Conservation (phyloP, 139 green algal genomes). For the Volvox africanus region DNA sequence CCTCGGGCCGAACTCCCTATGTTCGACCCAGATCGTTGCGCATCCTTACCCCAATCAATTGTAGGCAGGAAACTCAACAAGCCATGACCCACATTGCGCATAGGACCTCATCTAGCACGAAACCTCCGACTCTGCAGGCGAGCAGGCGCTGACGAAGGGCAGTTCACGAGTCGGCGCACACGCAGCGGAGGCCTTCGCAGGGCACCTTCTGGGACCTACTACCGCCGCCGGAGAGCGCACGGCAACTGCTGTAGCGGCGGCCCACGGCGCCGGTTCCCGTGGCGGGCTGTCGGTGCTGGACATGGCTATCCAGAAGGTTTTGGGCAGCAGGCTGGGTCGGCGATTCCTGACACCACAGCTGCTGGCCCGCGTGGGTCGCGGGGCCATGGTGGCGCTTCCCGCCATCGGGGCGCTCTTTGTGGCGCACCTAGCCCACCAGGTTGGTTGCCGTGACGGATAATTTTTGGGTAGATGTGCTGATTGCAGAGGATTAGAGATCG, state of each 20-base stretch:
- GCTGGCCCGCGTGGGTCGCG: slow-evolving; percentile 59
- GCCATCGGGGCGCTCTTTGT: slow-evolving; percentile 69
- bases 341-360: slow-evolving; percentile 53
- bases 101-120: neutral
- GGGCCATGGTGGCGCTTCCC: slow-evolving; percentile 63
- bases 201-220: slow-evolving; percentile 30
- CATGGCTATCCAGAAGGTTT: slow-evolving; percentile 38
- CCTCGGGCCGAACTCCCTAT: no score
- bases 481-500: no score
- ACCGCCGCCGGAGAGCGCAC: slow-evolving; percentile 3
- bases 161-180: neutral
- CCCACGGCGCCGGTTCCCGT: slow-evolving; percentile 7
- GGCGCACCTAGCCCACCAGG: slow-evolving; percentile 64
- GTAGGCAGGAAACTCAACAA: no score
- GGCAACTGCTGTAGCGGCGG: neutral
- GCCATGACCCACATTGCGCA: neutral
- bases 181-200: slow-evolving; percentile 17
- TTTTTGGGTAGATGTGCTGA: no score
- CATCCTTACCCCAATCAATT: no score
- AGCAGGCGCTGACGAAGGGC: slow-evolving; percentile 10
- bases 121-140: slow-evolving; percentile 2
- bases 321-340: slow-evolving; percentile 27
- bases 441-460: neutral
- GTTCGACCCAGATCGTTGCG: no score
- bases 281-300: slow-evolving; percentile 45